These are phyloP conservation scores for Fraxinus latifolia DNA, from an alignment of 305 asterid genomes.

Conservation along the genomic window DNA sequence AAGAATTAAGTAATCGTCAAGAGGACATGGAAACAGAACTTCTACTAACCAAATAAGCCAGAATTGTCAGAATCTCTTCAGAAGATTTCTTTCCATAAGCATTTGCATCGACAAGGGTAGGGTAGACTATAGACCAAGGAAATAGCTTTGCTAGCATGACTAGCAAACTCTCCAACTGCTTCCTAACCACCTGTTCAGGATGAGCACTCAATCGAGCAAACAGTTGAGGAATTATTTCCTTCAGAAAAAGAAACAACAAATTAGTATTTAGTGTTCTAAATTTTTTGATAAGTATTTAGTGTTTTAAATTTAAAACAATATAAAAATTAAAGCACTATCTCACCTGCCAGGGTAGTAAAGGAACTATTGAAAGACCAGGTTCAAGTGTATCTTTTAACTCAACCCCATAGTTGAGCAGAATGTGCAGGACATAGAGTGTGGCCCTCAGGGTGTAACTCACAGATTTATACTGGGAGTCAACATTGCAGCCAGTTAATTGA, in stretches of 20 bases:
- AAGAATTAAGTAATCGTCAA: neutral
- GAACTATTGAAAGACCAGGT: constrained; percentile 80
- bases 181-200: constrained; percentile 82
- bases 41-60: constrained; percentile 78
- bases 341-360: constrained; percentile 99
- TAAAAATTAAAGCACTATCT: constrained; percentile 24
- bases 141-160: constrained; percentile 85
- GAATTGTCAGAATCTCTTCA: constrained; percentile 84
- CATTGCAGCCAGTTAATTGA: constrained; percentile 52
- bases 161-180: constrained; percentile 75
- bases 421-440: constrained; percentile 70
- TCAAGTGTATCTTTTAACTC: constrained; percentile 80
- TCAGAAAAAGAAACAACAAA: constrained; percentile 35
- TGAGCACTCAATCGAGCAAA: constrained; percentile 96
- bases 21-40: constrained; percentile 23
- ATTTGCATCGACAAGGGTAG: constrained; percentile 94
- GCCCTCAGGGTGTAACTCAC: constrained; percentile 78
- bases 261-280: constrained; percentile 34
- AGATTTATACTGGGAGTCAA: constrained; percentile 53
- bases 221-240: constrained; percentile 95
- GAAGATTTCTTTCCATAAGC: constrained; percentile 79
- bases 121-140: constrained; percentile 94
- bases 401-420: constrained; percentile 89
- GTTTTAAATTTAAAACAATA: constrained; percentile 22
- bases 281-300: constrained; percentile 33